Evolutionary conservation across 208 protist genomes (phyloP).

Genomic region (Leishmania mexicana): DNA sequence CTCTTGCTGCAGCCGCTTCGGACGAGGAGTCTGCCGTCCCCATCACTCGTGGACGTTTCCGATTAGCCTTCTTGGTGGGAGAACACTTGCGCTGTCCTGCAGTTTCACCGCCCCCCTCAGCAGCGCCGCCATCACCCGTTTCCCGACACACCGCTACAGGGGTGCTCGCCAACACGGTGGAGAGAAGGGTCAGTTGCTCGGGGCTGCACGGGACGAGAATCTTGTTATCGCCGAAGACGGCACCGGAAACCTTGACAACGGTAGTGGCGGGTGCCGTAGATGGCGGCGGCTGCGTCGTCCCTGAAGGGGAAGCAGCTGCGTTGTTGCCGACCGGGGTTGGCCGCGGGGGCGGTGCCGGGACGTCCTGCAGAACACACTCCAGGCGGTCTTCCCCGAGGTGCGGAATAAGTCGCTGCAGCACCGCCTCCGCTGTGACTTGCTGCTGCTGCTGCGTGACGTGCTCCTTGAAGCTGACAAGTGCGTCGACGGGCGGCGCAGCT

Average conservation of each 20-base stretch:
- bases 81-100: neutral
- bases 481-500: constrained; percentile 32
- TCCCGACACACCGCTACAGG: neutral
- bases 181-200: constrained; percentile 60
- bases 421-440: constrained; percentile 26
- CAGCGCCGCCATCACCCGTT: neutral
- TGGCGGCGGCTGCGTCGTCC: neutral
- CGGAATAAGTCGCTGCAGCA: constrained; percentile 30
- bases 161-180: constrained; percentile 33
- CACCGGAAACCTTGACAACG: constrained; percentile 38
- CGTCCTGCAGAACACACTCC: constrained; percentile 18
- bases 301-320: neutral
- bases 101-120: neutral
- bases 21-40: neutral
- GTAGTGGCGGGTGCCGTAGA: constrained; percentile 1
- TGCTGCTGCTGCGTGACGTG: neutral
- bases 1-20: neutral
- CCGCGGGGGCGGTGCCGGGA: constrained; percentile 7
- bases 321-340: neutral
- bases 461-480: constrained; percentile 42
- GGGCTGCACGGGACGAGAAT: constrained; percentile 58
- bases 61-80: neutral
- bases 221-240: constrained; percentile 52
- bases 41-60: constrained; percentile 13
- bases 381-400: constrained; percentile 20